A percentile compares a stretch with the other conserved stretches of the same genome.
These are phyloP conservation scores for Xenosphaeropsis pyriputrescens DNA, from an alignment of 2,329 filamentous ascomycete species.

Conservation along the genomic window DNA sequence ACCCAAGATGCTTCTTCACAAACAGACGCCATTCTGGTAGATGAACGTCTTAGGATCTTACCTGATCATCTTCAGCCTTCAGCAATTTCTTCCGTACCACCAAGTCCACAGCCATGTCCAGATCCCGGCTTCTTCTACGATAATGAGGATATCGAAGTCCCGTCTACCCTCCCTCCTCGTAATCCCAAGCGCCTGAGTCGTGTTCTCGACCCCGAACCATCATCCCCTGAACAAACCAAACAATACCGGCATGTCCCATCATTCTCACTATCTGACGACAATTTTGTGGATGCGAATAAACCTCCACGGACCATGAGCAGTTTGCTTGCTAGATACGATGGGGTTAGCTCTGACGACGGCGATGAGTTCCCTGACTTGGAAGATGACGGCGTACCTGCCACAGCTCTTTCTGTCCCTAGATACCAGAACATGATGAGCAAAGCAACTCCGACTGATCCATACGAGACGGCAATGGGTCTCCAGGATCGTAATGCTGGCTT, in stretches of 20 bases:
- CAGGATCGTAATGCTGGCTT: conserved; percentile 3
- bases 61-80: conserved; percentile 70
- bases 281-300: no score
- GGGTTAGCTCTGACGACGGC: conserved; percentile 49
- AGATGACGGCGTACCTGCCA: conserved; percentile 54
- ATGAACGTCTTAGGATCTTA: conserved; percentile 59
- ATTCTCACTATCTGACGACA: conserved; percentile 23
- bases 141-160: conserved; percentile 33
- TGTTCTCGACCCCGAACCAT: no score
- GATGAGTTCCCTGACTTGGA: conserved; percentile 49
- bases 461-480: conserved; percentile 8
- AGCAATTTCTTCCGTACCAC: conserved; percentile 47
- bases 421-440: conserved; percentile 19
- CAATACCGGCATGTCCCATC: conserved; percentile 27
- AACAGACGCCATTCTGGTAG: conserved; percentile 82
- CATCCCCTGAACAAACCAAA: conserved; percentile 23
- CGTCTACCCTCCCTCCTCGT: conserved; percentile 38
- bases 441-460: conserved; percentile 3
- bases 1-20: conserved; percentile 42
- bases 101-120: conserved; percentile 30
- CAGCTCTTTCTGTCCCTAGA: conserved; percentile 47
- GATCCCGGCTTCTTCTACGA: conserved; percentile 11
- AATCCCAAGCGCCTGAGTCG: conserved; percentile 38
- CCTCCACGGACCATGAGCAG: conserved; percentile 60
- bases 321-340: conserved; percentile 76